A percentile compares a stretch with the other conserved stretches of the same genome.
These are phyloP conservation scores for Cyclostephanos tholiformis DNA, from an alignment of 108 stramenopile genomes.

Conservation along the genomic window DNA sequence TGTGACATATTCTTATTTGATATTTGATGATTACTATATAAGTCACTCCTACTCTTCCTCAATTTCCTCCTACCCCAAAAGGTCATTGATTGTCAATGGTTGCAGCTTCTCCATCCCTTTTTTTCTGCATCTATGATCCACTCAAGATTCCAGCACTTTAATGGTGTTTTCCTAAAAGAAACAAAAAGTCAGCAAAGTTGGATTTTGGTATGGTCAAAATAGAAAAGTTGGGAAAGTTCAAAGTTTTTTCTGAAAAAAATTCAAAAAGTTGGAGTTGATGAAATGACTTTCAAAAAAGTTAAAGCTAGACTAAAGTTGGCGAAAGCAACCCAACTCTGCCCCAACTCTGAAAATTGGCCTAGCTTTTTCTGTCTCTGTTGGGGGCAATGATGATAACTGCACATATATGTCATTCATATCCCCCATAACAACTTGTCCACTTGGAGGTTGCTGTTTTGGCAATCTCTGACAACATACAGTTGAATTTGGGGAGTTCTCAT, in stretches of 20 bases:
- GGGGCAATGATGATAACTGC: too few relatives aligned
- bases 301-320: background rate
- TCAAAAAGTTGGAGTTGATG: constrained; percentile 4
- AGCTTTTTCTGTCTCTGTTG: constrained; percentile 4
- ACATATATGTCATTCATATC: too few relatives aligned
- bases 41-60: background rate
- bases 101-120: background rate
- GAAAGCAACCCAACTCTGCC: constrained; percentile 7
- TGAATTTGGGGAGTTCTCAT: too few relatives aligned
- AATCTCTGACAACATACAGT: too few relatives aligned
- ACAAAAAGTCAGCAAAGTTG: background rate
- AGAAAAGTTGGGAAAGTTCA: background rate
- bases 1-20: constrained; percentile 1
- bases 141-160: constrained; percentile 1
- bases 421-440: too few relatives aligned
- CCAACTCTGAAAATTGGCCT: background rate
- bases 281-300: background rate
- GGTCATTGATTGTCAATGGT: constrained; percentile 1
- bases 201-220: background rate
- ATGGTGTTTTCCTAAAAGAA: background rate
- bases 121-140: background rate
- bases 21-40: background rate
- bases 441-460: too few relatives aligned
- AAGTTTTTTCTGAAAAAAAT: background rate
- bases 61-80: background rate